Percentiles rank a stretch among this genome's conserved stretches.
Evolutionary conservation across 495 filamentous ascomycete genomes (phyloP).

Genomic region (Neurospora sp.): DNA sequence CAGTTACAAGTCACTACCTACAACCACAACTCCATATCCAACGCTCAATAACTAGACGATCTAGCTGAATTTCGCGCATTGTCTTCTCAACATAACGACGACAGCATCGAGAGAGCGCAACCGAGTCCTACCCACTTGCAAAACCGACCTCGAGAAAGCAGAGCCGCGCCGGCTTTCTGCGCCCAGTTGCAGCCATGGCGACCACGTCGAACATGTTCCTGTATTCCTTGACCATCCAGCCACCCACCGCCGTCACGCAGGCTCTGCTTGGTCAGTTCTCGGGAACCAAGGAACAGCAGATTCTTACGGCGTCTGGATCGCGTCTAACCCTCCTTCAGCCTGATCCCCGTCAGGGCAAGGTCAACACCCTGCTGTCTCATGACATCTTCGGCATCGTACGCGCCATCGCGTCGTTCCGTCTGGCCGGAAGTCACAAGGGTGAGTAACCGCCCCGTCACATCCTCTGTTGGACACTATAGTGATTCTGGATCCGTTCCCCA

Average conservation of each 20-base stretch:
- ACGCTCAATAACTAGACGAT: background rate
- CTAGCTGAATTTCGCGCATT: background rate
- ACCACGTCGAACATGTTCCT: conserved; percentile 96
- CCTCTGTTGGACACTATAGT: conserved; percentile 67
- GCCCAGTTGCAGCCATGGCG: conserved; percentile 60
- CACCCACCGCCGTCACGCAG: conserved; percentile 78
- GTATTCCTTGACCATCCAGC: conserved; percentile 90
- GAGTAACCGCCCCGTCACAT: conserved; percentile 37
- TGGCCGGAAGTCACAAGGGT: conserved; percentile 96
- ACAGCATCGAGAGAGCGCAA: background rate
- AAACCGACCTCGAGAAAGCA: conserved; percentile 1
- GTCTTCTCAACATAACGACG: background rate
- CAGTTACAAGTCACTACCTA: background rate
- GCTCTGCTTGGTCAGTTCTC: conserved; percentile 90
- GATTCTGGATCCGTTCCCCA: conserved; percentile 66
- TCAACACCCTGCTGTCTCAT: conserved; percentile 74
- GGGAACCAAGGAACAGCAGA: conserved; percentile 91
- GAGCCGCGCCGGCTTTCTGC: conserved; percentile 46
- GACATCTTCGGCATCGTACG: conserved; percentile 95
- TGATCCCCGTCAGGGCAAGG: conserved; percentile 74
- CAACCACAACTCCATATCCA: background rate
- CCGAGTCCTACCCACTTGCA: background rate
- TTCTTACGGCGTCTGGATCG: conserved; percentile 87
- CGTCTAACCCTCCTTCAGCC: conserved; percentile 80
- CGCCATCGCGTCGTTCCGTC: conserved; percentile 72